Conservation (phyloP, 2,329 filamentous ascomycete species). For the Nemania sp. region DNA sequence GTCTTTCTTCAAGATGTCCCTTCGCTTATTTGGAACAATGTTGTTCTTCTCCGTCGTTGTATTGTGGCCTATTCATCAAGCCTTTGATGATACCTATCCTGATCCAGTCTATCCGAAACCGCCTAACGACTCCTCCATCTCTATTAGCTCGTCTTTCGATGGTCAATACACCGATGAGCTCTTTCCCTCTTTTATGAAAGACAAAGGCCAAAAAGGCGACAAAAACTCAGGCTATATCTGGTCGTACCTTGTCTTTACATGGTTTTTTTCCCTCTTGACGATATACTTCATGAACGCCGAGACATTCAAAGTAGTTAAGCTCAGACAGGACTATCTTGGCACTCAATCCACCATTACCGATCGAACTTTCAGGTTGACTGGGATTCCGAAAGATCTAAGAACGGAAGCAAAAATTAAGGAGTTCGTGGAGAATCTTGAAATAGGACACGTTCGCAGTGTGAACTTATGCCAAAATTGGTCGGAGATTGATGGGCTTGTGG, state of each 20-base stretch:
- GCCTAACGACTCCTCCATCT: constrained; percentile 8
- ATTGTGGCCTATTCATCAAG: constrained; percentile 86
- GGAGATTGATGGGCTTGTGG: constrained; percentile 79
- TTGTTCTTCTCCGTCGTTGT: constrained; percentile 84
- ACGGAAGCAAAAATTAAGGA: constrained; percentile 86
- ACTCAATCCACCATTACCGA: constrained; percentile 96
- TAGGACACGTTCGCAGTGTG: constrained; percentile 90
- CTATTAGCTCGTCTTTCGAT: constrained; percentile 21
- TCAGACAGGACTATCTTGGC: constrained; percentile 91
- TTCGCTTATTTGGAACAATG: constrained; percentile 82
- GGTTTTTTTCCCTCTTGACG: constrained; percentile 86
- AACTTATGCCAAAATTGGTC: constrained; percentile 90
- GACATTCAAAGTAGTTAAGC: constrained; percentile 85
- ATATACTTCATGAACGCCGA: constrained; percentile 86
- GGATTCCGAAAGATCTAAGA: constrained; percentile 82
- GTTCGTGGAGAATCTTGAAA: constrained; percentile 86
- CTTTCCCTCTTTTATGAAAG: constrained; percentile 23
- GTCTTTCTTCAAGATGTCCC: constrained; percentile 94
- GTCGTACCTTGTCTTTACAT: constrained; percentile 95
- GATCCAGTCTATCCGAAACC: constrained; percentile 14
- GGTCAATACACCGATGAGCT: constrained; percentile 9
- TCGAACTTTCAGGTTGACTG: constrained; percentile 89
- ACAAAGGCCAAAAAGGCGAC: constrained; percentile 39
- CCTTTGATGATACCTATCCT: constrained; percentile 59
- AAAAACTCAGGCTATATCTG: constrained; percentile 73